Base-by-base conservation (phyloP, 768 basidiomycete species). In the Crepidotus variabilis region DNA sequence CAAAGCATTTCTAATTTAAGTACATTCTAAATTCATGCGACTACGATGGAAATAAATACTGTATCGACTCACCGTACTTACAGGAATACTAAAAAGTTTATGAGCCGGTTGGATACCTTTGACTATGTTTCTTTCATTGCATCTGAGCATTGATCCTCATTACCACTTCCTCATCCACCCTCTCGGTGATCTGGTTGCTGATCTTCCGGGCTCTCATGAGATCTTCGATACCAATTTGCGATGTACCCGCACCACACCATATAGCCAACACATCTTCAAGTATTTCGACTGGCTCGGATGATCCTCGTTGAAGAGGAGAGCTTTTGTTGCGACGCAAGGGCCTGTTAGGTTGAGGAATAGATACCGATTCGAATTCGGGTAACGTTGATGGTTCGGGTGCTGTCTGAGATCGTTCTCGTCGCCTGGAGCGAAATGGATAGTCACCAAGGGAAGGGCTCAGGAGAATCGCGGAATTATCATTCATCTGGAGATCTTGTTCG, bases 161-260 rank as follows among this genome's bases (percentile, higher is more conserved):
- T 45, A 65, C 65, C 63, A 83, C 70, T 61, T 78, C 73, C 57
- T 79, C 78, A 28, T 75, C 79, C 57, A 84, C 61, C 28, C 71
- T 70, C 14, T 71, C 68, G 36, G 78, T 76, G 16, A 85, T 78
- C 61, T 75, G 70, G 58, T 79, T 73, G 4, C 78, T 75, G 28
- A 83, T 60, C 34, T 63, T 70, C 16, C 75, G 73, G 8, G 79
- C 80, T 23, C 76, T 74, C 13, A 79, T 59, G 13, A 85, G 71
- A 58, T 83, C 81, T 21, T 78, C 69, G 22, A 78, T 67, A 14
- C 78, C 72, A 32, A 79, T 71, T 55, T 85, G 82, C 18, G 81
- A 82, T 7, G 68, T 75, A 8, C 74, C 75, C 7, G 64, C 63
- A 34, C 67, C 64, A 8, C 69, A 59, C 13, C 84, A 61, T 10